Conservation (phyloP, 1,139 yeast genomes). For the Casaregolazyma lundiana region DNA sequence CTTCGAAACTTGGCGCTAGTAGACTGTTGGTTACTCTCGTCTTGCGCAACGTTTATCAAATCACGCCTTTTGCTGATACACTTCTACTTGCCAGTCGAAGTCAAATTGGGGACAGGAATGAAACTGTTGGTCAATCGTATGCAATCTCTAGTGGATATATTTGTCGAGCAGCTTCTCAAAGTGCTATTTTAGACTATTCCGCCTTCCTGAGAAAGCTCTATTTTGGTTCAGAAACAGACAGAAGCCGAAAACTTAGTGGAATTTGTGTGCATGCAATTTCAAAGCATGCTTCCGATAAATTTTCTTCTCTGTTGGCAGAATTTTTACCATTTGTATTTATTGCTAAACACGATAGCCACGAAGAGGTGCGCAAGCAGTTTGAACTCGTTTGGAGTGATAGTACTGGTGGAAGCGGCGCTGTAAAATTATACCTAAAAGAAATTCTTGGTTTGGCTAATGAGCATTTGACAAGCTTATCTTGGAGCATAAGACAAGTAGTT, state of each 20-base stretch:
- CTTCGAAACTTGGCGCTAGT: slow-evolving; percentile 88
- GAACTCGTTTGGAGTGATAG: slow-evolving; percentile 76
- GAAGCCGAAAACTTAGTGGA: slow-evolving; percentile 51
- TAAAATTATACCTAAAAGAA: slow-evolving; percentile 68
- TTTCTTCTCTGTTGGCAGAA: slow-evolving; percentile 56
- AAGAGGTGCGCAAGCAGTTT: slow-evolving; percentile 46
- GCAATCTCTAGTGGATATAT: slow-evolving; percentile 80
- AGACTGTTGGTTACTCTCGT: slow-evolving; percentile 64
- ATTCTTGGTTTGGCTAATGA: slow-evolving; percentile 50
- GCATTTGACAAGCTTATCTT: slow-evolving; percentile 52
- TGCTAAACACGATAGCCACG: slow-evolving; percentile 64
- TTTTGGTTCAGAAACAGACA: slow-evolving; percentile 53
- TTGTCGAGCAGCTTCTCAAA: slow-evolving; percentile 58
- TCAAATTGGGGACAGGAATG: slow-evolving; percentile 68
- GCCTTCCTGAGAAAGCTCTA: slow-evolving; percentile 50
- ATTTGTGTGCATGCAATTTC: slow-evolving; percentile 64
- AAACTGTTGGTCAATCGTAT: slow-evolving; percentile 67
- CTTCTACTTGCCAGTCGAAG: slow-evolving; percentile 53
- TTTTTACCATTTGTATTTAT: slow-evolving; percentile 76
- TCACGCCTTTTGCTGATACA: slow-evolving; percentile 59
- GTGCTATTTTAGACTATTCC: slow-evolving; percentile 52
- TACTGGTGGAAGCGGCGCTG: slow-evolving; percentile 67
- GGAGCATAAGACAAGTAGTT: slow-evolving; percentile 63
- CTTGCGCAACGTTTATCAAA: slow-evolving; percentile 49
- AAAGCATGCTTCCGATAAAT: slow-evolving; percentile 65